phyloP scores from a whole-genome alignment of 345 rosid genomes.

The Pistacia vera region DNA sequence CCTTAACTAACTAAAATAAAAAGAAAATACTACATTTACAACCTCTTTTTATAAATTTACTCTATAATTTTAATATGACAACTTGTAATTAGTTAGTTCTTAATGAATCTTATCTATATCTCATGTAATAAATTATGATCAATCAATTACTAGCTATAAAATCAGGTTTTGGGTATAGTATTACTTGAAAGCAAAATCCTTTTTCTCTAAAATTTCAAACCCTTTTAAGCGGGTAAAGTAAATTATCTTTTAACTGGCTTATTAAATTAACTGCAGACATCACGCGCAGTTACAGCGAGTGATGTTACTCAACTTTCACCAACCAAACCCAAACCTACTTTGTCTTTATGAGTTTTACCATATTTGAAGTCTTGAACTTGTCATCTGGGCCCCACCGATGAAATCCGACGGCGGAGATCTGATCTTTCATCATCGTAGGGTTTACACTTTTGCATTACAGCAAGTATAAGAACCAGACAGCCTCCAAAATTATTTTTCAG shows the following conservation, averaged over 20 bases:
- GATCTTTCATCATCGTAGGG: slow-evolving; percentile 26
- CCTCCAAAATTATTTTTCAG: background rate
- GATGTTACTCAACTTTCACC: background rate
- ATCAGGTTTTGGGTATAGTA: too few relatives aligned
- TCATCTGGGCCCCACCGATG: slow-evolving; percentile 19
- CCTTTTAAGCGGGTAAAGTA: background rate
- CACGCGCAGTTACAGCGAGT: slow-evolving; percentile 15
- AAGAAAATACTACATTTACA: too few relatives aligned
- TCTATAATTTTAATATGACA: too few relatives aligned
- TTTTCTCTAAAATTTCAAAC: background rate
- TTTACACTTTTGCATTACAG: slow-evolving; percentile 4
- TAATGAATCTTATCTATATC: too few relatives aligned
- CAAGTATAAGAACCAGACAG: slow-evolving; percentile 8
- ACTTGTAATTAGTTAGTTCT: too few relatives aligned
- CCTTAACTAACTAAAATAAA: too few relatives aligned
- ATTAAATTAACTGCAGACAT: background rate
- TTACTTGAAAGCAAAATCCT: too few relatives aligned
- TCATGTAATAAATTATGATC: too few relatives aligned
- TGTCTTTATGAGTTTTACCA: background rate
- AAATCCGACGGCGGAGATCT: slow-evolving; percentile 38
- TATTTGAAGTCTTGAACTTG: background rate
- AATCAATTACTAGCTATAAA: too few relatives aligned
- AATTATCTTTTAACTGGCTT: background rate
- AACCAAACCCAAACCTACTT: background rate
- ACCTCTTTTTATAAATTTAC: too few relatives aligned